A percentile compares a stretch with the other conserved stretches of the same genome.
These are phyloP conservation scores for Nigrospora oryzae DNA, from an alignment of 2,329 filamentous ascomycete genomes.

Conservation along the genomic window DNA sequence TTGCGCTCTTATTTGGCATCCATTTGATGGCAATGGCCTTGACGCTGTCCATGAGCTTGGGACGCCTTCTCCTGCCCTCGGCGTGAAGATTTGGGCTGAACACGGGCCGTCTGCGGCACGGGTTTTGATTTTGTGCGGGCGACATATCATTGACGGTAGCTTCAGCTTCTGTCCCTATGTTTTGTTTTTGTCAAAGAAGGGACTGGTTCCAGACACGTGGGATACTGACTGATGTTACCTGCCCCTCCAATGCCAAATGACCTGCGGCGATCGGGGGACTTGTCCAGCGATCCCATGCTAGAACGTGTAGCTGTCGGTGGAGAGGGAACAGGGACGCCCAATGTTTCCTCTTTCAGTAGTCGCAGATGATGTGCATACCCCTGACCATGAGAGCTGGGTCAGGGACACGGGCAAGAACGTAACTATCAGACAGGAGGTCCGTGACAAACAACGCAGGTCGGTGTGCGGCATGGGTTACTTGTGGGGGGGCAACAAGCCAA, in stretches of 20 bases:
- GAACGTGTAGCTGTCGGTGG: neutral
- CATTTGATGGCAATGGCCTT: neutral
- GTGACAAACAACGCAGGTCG: too few species aligned
- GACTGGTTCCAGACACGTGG: too few species aligned
- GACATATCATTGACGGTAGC: neutral
- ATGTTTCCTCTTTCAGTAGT: neutral
- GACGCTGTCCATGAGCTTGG: neutral
- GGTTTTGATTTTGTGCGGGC: neutral
- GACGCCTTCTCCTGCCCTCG: neutral
- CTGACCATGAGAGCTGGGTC: neutral
- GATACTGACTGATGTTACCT: neutral
- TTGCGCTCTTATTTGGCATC: too few species aligned
- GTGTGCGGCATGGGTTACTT: too few species aligned
- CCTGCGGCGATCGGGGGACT: neutral
- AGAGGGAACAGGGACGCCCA: too few species aligned
- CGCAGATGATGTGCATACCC: neutral
- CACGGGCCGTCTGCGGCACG: neutral
- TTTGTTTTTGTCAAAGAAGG: neutral
- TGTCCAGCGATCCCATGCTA: neutral
- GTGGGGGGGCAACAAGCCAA: too few species aligned
- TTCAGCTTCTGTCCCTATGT: neutral
- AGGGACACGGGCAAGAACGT: neutral
- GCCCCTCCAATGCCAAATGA: slow-evolving; percentile 1
- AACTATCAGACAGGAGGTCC: neutral
- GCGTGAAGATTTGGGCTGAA: neutral